Conservation (phyloP, 2,329 filamentous ascomycete species). For the Venturia asperata region DNA sequence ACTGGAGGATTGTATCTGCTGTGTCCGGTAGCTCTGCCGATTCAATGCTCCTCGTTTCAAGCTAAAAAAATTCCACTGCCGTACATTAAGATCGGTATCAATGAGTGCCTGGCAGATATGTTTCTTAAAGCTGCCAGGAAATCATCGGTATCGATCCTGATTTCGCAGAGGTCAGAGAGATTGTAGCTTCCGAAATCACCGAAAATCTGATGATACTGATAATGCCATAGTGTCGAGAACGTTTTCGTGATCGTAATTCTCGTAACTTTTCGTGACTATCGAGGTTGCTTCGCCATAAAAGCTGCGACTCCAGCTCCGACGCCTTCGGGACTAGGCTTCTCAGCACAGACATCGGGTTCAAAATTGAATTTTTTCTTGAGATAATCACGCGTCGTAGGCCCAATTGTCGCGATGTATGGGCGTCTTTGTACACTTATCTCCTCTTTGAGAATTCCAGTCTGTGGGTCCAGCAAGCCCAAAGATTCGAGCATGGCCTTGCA, state of each 20-base stretch:
- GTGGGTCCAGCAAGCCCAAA: slow-evolving; percentile 40
- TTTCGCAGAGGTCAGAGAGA: neutral
- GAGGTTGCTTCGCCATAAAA: slow-evolving; percentile 8
- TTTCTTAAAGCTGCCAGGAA: neutral
- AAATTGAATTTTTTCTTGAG: slow-evolving; percentile 58
- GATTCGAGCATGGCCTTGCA: slow-evolving; percentile 54
- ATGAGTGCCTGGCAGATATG: too few relatives aligned
- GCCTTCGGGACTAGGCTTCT: slow-evolving; percentile 74
- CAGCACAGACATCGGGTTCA: slow-evolving; percentile 71
- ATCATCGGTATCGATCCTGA: neutral
- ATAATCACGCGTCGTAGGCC: slow-evolving; percentile 80
- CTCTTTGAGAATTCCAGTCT: slow-evolving; percentile 31
- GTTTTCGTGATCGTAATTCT: neutral
- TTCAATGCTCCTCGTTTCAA: too few relatives aligned
- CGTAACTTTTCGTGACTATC: neutral
- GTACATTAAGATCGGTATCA: too few relatives aligned
- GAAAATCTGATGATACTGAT: neutral
- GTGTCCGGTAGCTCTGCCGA: too few relatives aligned
- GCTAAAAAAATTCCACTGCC: too few relatives aligned
- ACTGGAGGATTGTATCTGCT: too few relatives aligned
- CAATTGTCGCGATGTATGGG: slow-evolving; percentile 76
- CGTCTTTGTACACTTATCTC: slow-evolving; percentile 27
- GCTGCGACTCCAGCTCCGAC: slow-evolving; percentile 58
- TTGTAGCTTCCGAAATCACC: too few relatives aligned
- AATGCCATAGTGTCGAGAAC: neutral